phyloP scores from a whole-genome alignment of 202 grass and related monocot genomes.

The Sporobolus alterniflorus region DNA sequence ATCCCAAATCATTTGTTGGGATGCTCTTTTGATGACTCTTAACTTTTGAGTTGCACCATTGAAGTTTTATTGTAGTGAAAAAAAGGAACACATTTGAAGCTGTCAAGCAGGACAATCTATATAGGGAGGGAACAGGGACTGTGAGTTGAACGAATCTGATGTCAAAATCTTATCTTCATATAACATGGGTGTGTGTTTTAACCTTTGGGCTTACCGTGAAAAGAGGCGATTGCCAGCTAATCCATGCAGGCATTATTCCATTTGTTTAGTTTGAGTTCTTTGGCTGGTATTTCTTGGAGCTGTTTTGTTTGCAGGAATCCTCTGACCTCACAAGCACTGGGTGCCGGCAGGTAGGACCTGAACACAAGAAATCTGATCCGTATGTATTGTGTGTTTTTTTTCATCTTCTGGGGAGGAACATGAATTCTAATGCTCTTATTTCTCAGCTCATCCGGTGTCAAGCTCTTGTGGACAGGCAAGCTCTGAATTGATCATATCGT shows the following conservation, averaged over 20 bases:
- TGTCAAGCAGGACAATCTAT: constrained; percentile 34
- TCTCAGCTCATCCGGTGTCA: constrained; percentile 15
- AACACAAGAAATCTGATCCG: constrained; percentile 30
- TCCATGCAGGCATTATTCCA: constrained; percentile 48
- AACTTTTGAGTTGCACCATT: constrained; percentile 2
- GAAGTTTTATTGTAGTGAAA: constrained; percentile 5
- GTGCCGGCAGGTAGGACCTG: constrained; percentile 50
- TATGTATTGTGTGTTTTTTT: constrained; percentile 12
- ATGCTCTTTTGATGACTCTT: constrained; percentile 17
- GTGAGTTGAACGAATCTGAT: constrained; percentile 47
- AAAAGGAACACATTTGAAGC: background rate
- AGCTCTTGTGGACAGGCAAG: constrained; percentile 28
- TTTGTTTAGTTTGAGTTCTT: constrained; percentile 54
- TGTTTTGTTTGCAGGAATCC: constrained; percentile 68
- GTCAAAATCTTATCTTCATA: constrained; percentile 48
- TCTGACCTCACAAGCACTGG: constrained; percentile 38
- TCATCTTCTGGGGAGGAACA: constrained; percentile 15
- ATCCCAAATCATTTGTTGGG: background rate
- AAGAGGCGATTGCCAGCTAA: constrained; percentile 72
- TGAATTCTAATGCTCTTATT: background rate
- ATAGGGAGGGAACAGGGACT: constrained; percentile 51
- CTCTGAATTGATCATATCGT: constrained; percentile 28
- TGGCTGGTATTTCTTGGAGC: constrained; percentile 65
- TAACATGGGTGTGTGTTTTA: constrained; percentile 47
- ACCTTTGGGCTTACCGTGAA: constrained; percentile 52